Evolutionary conservation across 768 basidiomycete species (phyloP).

Genomic region (Agrocybe praecox): DNA sequence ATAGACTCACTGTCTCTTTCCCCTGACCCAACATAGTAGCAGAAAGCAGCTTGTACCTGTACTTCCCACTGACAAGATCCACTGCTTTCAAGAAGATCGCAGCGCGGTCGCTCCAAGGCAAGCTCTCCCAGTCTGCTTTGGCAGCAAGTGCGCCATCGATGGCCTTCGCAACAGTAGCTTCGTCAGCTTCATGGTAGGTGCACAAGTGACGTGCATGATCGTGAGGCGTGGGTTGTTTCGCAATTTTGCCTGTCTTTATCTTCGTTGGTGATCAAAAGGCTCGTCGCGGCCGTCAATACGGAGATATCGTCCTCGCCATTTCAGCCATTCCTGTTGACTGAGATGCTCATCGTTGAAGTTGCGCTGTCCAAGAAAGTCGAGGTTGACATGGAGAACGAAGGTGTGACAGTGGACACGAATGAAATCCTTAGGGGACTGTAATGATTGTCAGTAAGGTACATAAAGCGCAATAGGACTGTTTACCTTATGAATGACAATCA

Average conservation of each 20-base stretch:
- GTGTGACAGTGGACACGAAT: neutral
- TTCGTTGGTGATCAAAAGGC: slow-evolving; percentile 25
- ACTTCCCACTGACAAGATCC: slow-evolving; percentile 94
- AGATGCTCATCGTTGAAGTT: neutral
- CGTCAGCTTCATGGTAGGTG: slow-evolving; percentile 87
- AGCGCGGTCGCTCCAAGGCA: slow-evolving; percentile 97
- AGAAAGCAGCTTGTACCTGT: slow-evolving; percentile 92
- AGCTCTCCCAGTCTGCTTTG: slow-evolving; percentile 86
- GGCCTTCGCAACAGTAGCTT: slow-evolving; percentile 71
- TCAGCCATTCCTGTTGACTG: neutral
- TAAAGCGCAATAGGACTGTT: no score
- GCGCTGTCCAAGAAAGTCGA: neutral
- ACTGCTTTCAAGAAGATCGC: slow-evolving; percentile 99
- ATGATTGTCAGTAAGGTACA: no score
- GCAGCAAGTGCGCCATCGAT: slow-evolving; percentile 89
- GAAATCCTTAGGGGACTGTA: no score
- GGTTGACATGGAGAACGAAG: neutral
- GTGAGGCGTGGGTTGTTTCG: slow-evolving; percentile 83
- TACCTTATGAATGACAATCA: no score
- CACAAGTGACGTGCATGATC: slow-evolving; percentile 83
- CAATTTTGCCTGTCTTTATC: slow-evolving; percentile 81
- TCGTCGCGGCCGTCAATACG: neutral
- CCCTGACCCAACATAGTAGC: slow-evolving; percentile 99
- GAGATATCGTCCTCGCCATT: neutral
- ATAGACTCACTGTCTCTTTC: no score